Evolutionary conservation across 345 rosid genomes (phyloP).

Genomic region (Microthlaspi erraticum): DNA sequence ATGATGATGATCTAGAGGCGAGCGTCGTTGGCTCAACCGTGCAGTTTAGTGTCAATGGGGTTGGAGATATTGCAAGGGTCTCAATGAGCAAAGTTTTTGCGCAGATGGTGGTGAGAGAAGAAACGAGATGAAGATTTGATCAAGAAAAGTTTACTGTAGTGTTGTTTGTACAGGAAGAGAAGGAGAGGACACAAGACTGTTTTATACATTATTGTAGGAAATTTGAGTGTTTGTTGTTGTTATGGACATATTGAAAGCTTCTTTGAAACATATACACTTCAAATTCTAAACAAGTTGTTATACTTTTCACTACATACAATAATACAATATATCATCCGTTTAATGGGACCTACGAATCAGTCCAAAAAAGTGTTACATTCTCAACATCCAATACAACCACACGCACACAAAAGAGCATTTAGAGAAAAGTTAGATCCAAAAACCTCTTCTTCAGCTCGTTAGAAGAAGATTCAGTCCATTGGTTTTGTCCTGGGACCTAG

Average conservation of each 20-base stretch:
- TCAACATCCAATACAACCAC: no score
- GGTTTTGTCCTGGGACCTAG: no score
- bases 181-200: constrained; percentile 7
- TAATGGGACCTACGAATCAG: no score
- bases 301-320: neutral
- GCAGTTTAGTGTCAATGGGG: constrained; percentile 46
- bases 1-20: constrained; percentile 40
- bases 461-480: no score
- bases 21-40: constrained; percentile 31
- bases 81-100: constrained; percentile 74
- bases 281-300: constrained; percentile 8
- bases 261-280: constrained; percentile 1
- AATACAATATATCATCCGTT: no score
- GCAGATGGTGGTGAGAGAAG: constrained; percentile 71
- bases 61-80: constrained; percentile 51
- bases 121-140: constrained; percentile 42
- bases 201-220: constrained; percentile 14
- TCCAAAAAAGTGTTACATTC: no score
- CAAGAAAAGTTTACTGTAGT: constrained; percentile 17
- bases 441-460: no score
- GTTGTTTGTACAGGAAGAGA: constrained; percentile 32
- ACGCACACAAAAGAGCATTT: no score
- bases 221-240: constrained; percentile 4
- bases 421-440: no score
- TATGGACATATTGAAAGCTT: no score